Conservation (phyloP, 2,329 filamentous ascomycete genomes). For the Colletotrichum cuscutae region DNA sequence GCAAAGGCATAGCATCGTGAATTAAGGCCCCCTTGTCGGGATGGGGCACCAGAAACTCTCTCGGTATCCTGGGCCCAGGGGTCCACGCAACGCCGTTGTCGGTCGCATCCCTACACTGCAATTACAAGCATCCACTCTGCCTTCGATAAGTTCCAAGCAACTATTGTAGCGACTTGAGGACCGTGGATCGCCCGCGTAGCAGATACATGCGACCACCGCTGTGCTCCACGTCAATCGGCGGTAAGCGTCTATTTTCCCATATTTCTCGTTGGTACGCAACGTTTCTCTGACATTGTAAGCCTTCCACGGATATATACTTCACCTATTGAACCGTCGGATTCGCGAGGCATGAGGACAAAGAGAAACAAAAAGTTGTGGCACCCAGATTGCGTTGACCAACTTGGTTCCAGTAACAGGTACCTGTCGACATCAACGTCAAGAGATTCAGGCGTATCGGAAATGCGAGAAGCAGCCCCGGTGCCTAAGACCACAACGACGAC, state of each 20-base stretch:
- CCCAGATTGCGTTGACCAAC: not conserved
- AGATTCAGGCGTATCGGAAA: not conserved
- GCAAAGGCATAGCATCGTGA: constrained; percentile 22
- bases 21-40: constrained; percentile 4
- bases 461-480: not conserved
- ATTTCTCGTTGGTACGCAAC: not conserved
- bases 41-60: constrained; percentile 7
- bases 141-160: constrained; percentile 23
- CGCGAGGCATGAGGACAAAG: not conserved
- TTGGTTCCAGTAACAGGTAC: not conserved
- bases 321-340: not conserved
- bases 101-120: constrained; percentile 23
- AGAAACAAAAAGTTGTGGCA: too few species aligned
- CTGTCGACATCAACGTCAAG: not conserved
- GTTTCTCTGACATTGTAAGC: not conserved
- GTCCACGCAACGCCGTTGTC: constrained; percentile 18
- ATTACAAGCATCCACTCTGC: constrained; percentile 24
- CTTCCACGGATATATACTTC: not conserved
- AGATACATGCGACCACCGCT: constrained; percentile 8
- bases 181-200: constrained; percentile 14
- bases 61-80: constrained; percentile 9
- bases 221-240: not conserved
- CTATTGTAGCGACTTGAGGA: constrained; percentile 23
- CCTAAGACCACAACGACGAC: not conserved
- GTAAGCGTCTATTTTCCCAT: not conserved